Conservation (phyloP, 208 protist species). For the Novymonas esmeraldas region DNA sequence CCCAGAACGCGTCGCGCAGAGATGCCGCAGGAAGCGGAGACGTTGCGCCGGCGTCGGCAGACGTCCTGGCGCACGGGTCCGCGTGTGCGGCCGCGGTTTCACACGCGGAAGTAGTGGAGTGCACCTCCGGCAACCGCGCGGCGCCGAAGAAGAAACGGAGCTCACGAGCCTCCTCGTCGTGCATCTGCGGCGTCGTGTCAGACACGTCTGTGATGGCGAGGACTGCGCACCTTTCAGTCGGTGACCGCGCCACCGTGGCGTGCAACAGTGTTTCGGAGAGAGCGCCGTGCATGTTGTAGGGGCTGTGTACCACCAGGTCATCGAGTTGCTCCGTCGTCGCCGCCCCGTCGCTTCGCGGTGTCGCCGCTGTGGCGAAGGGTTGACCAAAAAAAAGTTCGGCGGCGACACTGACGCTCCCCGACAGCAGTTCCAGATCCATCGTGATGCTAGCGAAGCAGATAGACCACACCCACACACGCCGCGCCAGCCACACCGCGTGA, state of each 20-base stretch:
- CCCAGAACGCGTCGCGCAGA: conserved; percentile 19
- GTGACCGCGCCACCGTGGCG: background rate
- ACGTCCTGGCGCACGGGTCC: too few relatives aligned
- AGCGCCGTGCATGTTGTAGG: conserved; percentile 9
- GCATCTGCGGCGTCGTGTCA: background rate
- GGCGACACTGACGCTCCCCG: conserved; percentile 51
- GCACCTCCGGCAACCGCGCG: background rate
- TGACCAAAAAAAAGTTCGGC: conserved; percentile 31
- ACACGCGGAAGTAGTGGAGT: background rate
- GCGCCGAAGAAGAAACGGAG: conserved; percentile 13
- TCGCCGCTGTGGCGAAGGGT: background rate
- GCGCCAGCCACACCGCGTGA: conserved; percentile 23
- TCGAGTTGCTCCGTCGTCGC: background rate
- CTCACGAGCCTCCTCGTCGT: conserved; percentile 3
- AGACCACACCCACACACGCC: conserved; percentile 66
- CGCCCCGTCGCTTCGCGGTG: background rate
- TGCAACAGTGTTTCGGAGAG: conserved; percentile 17
- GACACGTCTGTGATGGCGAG: background rate
- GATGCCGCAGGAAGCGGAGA: background rate
- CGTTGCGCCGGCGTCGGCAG: background rate
- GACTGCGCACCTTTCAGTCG: background rate
- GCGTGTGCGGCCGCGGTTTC: background rate
- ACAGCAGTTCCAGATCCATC: conserved; percentile 71
- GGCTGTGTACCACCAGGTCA: background rate
- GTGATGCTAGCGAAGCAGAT: conserved; percentile 44